A percentile compares a stretch with the other conserved stretches of the same genome.
Conservation (phyloP, 2,329 filamentous ascomycete genomes). For the Trichoderma gracile region DNA sequence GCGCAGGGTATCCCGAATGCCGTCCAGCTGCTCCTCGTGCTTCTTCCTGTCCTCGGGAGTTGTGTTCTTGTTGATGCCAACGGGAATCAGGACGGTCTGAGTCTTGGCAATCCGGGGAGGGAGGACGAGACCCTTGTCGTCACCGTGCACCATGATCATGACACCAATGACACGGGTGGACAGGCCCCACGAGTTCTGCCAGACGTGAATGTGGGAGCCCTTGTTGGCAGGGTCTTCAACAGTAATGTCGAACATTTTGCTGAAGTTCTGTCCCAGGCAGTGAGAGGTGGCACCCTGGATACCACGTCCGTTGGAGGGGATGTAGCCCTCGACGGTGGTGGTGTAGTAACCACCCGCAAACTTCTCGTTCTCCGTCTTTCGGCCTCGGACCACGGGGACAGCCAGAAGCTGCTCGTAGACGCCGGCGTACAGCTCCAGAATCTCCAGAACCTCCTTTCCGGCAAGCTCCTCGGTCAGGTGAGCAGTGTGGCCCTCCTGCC, state of each 20-base stretch:
- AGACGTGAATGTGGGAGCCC: conserved; percentile 80
- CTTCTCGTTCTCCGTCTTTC: conserved; percentile 97
- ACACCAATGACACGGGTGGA: conserved; percentile 97
- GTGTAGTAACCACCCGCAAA: conserved; percentile 97
- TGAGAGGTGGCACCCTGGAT: conserved; percentile 97
- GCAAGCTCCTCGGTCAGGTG: conserved; percentile 83
- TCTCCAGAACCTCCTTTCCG: conserved; percentile 83
- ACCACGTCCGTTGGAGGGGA: conserved; percentile 90
- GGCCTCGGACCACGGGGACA: conserved; percentile 88
- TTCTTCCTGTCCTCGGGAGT: conserved; percentile 74
- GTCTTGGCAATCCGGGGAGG: conserved; percentile 86
- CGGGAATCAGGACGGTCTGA: conserved; percentile 85
- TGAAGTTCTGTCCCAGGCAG: conserved; percentile 95
- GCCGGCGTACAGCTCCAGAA: conserved; percentile 87
- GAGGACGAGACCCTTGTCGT: conserved; percentile 91
- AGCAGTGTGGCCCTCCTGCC: conserved; percentile 94
- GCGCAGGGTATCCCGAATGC: conserved; percentile 67
- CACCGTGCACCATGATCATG: conserved; percentile 98
- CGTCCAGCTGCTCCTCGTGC: conserved; percentile 74
- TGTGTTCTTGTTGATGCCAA: conserved; percentile 88
- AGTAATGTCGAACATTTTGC: conserved; percentile 98
- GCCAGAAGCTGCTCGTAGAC: conserved; percentile 94
- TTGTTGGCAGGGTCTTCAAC: conserved; percentile 88
- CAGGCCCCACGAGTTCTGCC: conserved; percentile 99
- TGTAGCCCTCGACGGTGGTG: conserved; percentile 95